Conservation (phyloP, 257 asterid genomes). For the Thymus mandschuricus region DNA sequence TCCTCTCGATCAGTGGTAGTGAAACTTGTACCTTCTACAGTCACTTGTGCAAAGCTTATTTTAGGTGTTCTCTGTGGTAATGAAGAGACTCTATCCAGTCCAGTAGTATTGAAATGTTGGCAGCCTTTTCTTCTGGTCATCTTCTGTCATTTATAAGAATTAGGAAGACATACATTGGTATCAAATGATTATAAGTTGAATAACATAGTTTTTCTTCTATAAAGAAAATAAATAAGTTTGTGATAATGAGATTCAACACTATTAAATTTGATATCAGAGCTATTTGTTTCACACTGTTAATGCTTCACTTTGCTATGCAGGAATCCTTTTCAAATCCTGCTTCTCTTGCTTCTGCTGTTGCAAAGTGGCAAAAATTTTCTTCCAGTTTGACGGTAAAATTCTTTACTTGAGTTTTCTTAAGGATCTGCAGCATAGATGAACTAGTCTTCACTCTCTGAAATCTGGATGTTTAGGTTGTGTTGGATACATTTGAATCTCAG, state of each 20-base stretch:
- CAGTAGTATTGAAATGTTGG: no score
- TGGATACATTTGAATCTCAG: constrained; percentile 92
- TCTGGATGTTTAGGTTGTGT: constrained; percentile 61
- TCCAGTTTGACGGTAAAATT: constrained; percentile 71
- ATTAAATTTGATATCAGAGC: neutral
- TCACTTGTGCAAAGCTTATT: neutral
- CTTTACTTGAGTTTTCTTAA: constrained; percentile 5
- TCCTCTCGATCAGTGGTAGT: neutral
- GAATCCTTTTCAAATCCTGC: constrained; percentile 90
- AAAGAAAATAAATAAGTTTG: neutral
- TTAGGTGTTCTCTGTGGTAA: no score
- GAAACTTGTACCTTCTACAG: neutral
- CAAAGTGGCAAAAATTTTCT: constrained; percentile 91
- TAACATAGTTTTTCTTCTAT: neutral
- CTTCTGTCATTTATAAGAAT: no score
- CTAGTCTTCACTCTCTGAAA: constrained; percentile 22
- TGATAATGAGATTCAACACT: neutral
- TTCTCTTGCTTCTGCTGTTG: constrained; percentile 62
- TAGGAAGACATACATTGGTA: no score
- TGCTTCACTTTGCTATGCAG: constrained; percentile 48
- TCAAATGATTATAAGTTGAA: constrained; percentile 4
- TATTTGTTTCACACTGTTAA: constrained; percentile 25
- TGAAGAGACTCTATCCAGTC: no score
- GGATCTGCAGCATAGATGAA: neutral
- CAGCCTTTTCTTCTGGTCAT: no score